Percentiles rank a stretch among this genome's conserved stretches.
Evolutionary conservation across 345 rosid genomes (phyloP).

Genomic region (Dipteronia sinensis): DNA sequence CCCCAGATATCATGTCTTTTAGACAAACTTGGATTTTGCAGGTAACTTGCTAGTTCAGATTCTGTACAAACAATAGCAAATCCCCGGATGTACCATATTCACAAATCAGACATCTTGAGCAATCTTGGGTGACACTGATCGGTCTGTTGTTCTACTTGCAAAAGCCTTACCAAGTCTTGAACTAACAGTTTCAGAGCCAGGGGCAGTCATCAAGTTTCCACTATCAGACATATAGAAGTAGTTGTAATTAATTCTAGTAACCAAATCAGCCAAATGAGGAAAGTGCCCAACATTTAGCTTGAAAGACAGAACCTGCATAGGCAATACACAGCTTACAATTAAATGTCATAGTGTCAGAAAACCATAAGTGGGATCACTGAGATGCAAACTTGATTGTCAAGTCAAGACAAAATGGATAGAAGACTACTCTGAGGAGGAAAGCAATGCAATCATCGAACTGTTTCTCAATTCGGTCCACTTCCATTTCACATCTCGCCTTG

Average conservation of each 20-base stretch:
- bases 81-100: neutral
- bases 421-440: conserved; percentile 87
- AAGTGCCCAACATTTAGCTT: conserved; percentile 91
- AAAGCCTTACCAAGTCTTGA: conserved; percentile 41
- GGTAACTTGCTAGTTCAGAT: neutral
- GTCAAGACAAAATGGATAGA: conserved; percentile 11
- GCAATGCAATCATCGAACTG: conserved; percentile 88
- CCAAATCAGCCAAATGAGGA: conserved; percentile 93
- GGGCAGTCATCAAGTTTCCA: conserved; percentile 68
- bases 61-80: neutral
- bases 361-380: neutral
- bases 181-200: conserved; percentile 47
- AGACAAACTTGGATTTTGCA: neutral
- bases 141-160: conserved; percentile 23
- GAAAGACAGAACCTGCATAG: conserved; percentile 76
- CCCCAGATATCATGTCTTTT: neutral
- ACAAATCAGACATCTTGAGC: neutral
- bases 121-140: neutral
- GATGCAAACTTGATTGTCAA: conserved; percentile 12
- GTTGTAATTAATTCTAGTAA: conserved; percentile 92
- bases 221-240: conserved; percentile 88
- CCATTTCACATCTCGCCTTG: conserved; percentile 84
- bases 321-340: conserved; percentile 6
- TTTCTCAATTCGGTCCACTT: conserved; percentile 80
- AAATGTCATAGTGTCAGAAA: neutral